A percentile compares a stretch with the other conserved stretches of the same genome.
phyloP scores from a whole-genome alignment of 139 green algal species.

The Pleodorina starrii region DNA sequence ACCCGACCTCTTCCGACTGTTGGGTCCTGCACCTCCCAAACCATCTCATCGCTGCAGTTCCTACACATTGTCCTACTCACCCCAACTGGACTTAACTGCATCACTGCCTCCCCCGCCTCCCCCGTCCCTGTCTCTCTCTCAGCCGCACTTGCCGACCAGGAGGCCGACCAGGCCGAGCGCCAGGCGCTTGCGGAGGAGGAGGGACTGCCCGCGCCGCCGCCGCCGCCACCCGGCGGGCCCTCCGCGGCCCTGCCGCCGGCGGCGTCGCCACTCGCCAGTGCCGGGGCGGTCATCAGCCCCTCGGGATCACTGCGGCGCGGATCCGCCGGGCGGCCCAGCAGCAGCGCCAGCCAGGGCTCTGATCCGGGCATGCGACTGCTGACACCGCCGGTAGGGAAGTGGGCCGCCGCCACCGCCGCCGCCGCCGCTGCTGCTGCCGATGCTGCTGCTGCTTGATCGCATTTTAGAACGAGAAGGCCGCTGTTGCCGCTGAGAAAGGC shows the following conservation, averaged over 20 bases:
- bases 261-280: background rate
- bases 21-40: no score
- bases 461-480: no score
- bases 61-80: no score
- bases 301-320: background rate
- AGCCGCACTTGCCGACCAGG: slow-evolving; percentile 25
- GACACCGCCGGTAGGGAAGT: slow-evolving; percentile 16
- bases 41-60: no score
- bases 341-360: slow-evolving; percentile 5
- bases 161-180: background rate
- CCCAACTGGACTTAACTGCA: no score
- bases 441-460: no score
- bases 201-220: background rate
- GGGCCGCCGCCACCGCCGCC: no score
- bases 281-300: background rate
- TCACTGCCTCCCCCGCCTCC: no score
- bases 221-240: background rate
- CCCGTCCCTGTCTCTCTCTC: no score
- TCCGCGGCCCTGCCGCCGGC: background rate
- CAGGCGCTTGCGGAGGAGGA: slow-evolving; percentile 37
- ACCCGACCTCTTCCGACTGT: no score
- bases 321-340: background rate
- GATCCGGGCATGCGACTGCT: slow-evolving; percentile 31
- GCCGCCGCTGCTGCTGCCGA: no score
- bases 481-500: no score